Evolutionary conservation across 2,329 filamentous ascomycete genomes (phyloP), one percentile per base, ranked within the genome.

Genomic region (Alternaria sp.): DNA sequence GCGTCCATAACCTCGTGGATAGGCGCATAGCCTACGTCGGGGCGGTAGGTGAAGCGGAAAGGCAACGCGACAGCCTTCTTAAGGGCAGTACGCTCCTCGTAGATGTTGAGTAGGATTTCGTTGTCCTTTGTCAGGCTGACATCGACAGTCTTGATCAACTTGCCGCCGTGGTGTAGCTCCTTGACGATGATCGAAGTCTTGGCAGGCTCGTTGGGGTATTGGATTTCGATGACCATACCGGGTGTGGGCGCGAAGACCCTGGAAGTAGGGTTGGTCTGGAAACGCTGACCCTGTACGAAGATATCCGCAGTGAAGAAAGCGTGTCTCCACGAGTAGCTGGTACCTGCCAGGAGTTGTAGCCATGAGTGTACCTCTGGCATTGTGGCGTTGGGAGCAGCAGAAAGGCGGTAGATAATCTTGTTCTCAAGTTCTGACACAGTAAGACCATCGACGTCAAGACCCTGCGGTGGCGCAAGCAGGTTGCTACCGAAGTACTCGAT

Each of bases 401-500:
- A 92, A 34, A 99, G 83, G 52, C 93, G 90, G 82, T 96, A 97
- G 20, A 89, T 91, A 73, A 91, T 88, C 85, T 95, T 97, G 79
- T 90, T 81, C 60, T 86, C 83, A 65, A 97, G 91, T 70, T 94
- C 89, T 22, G 89, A 92, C 61, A 96, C 88, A 4, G 90, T 95
- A 28, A 99, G 86, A 46, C 94, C 93, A 67, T 98, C 94, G 18
- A 94, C 84, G 60, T 97, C 93, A 18, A 77, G 57, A 5, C 67
- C 72, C 55, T 94, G 89, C 52, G 90, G 87, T 10, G 85, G 79
- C 36, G 93, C 90, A 43, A 92, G 86, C 34, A 94, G 85, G 81
- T 94, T 93, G 72, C 94, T 94, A 67, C 95, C 95, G 69, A 99
- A 97, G 81, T 98, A 99, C 79, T 99, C 95, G 18, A 96, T 89